Base-by-base conservation (phyloP, 2,329 filamentous ascomycete species). In the Emericellopsis atlantica region DNA sequence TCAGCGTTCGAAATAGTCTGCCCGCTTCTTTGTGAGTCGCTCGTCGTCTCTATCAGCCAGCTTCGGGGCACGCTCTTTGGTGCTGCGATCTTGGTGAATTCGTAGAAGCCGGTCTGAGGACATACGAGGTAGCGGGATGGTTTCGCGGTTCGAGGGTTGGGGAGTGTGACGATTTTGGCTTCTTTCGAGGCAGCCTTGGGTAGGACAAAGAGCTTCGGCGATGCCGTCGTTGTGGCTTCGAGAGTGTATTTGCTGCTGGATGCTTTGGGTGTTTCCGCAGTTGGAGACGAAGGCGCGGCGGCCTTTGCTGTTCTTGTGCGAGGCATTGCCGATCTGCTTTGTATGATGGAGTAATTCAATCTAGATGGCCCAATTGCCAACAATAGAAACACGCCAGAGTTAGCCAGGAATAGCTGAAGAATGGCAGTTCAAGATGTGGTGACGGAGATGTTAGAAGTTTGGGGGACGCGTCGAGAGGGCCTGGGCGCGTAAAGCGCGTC, bases 1-100 rank as follows among this genome's bases (percentile, higher is more conserved):
- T 88, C 79, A 29, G 86, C 78, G 35, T 70, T 71, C 51, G 79
- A 79, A 29, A 79, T 72, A 21, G 86, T 49, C 22, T 55, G 50
- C 50, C 46, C 4, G 35, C 16, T 24, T 44, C 31, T 36, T 41
- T 26, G 14, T 24, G 4, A 36, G 32, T 34, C 47, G 24, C 6
- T 37, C 23, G 24, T 48, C 22, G 6, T 26, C 33, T 74, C 66
- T 39, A 83, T 62, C 24, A 84, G 59, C 78, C 77, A 83, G 51
- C 78, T 82, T 40, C 71, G 65, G 3, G 77, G 76, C 1, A 60
- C 64, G 5, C 66, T 60, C 41, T 67, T 70, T 9, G 74, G 70
- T 1, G 69, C 65, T 2, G 68, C 57, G 45, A 81, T 65, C 49
- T 62, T 70, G 31, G 69, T 81, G 53, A 83, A 79, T 51, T 84